Base-by-base conservation (phyloP, 2,329 filamentous ascomycete genomes). In the Colletotrichum liaoningense region DNA sequence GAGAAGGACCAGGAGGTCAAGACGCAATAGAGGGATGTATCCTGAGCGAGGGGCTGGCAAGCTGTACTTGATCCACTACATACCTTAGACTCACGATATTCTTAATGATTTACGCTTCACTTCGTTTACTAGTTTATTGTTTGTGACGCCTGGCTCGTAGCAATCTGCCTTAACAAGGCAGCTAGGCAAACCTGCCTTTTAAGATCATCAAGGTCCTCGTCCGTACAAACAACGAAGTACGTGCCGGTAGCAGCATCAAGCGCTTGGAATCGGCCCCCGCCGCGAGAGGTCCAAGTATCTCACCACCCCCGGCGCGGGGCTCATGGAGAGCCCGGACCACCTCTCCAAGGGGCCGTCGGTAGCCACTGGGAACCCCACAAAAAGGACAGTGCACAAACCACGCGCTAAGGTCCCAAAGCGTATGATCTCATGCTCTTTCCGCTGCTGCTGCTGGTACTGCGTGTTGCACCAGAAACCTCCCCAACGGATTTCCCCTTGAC, bases 1-100 rank as follows among this genome's bases (percentile, higher is more conserved):
- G 96, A 98, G 88, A 79, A 83, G 72, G 95, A 98, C 82, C 83
- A 87, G 60, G 87, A 90, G 78, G 90, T 97, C 74, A 91, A 77
- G 78, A 97, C 90, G 8, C 93, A 96, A 88, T 96, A 91, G 81
- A 82, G 58, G 38, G 35, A 57, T 19, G 49, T 38, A 54, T 33
- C 35, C 24, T 8, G 62, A 8, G 63, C 24, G 52, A 63, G 56
- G 26, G 64, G 54, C 30, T 54, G 57, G 46, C 19, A 24, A 38
- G 28, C 46, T 67, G 63, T 56, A 58, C 58, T 33, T 42, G 67
- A 64, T 63, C 46, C 63, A 22, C 49, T 56, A 49, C 55, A 60
- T 57, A 63, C 35, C 28, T 56, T 72, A 60, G 63, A 64, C 26
- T 42, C 26, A 42, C n/a, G 24, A 54, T 57, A 57, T 59, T 49